Base-by-base conservation (phyloP, 2,329 filamentous ascomycete genomes). In the Helotiales sp. region DNA sequence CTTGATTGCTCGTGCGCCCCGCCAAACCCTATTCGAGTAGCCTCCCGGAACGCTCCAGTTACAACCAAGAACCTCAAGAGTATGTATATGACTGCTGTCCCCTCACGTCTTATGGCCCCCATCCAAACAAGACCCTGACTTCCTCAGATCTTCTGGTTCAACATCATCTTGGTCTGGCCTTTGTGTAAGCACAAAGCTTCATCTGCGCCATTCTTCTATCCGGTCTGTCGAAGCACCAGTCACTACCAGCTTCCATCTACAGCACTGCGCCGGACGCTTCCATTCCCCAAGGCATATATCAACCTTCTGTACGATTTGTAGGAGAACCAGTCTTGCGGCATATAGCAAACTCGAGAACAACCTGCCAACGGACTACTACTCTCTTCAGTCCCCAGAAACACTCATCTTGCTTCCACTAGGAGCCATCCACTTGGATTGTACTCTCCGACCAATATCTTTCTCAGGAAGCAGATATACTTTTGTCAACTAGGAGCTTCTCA, bases 21-120 rank as follows among this genome's bases (percentile, higher is more conserved):
- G 48, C 60, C 63, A 64, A 54, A 65, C 61, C 66, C 57, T 65
- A 60, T 64, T 63, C 36, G 61, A 62, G 55, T 52, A 57, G 52
- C 24, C 55, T 54, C 57, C 54, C 53, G 46, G 60, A 51, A 47
- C 58, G 50, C 47, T 63, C 42, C 54, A 61, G 19, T 59, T 54
- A 65, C 55, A 60, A 56, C 36, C 57, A 57, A 62, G 54, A 58
- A 58, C 55, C 61, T 55, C 48, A 52, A 61, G 52, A 66, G 66
- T 69, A 69, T 69, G 66, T 69, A 69, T 63, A 69, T 57, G 52
- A 52, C 59, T 60, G 38, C 47, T 58, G 59, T 58, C 62, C 61
- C 59, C 62, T 52, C 60, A 61, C 47, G 29, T 49, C 52, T 47
- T 46, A 58, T 57, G 51, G 29, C 38, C 59, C 49, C 46, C 57